Base-by-base conservation (phyloP, 306 rosid species). In the Albizia julibrissin region DNA sequence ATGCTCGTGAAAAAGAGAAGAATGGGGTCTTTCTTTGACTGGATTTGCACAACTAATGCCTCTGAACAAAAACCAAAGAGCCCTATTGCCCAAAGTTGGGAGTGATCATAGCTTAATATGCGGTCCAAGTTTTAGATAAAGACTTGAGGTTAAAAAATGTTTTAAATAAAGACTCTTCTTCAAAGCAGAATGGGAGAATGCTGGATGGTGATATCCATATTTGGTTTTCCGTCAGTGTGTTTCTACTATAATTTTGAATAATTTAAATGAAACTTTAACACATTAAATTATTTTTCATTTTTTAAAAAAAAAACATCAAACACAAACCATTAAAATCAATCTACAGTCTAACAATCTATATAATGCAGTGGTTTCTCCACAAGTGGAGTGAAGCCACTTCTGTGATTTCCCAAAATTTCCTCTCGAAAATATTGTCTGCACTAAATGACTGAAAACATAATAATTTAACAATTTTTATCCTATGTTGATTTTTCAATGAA, bases 361-460 rank as follows among this genome's bases (percentile, higher is more conserved):
- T 21, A n/a, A 54, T 21, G 27, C 26, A n/a, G 26, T 54, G 27
- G 27, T 58, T 29, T 58, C 65, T 58, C 65, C 65, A 22, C 31
- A n/a, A 58, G 62, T 58, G 15, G 31, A 58, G 31, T 58, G 14
- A 58, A 58, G 65, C 64, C 27, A 56, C 31, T 58, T n/a, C 29
- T 21, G 31, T 10, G 15, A 10, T 58, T n/a, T 56, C 64, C 64
- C 64, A 21, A n/a, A 56, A 56, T 2, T 56, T 58, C 29, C 29
- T 58, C 5, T 22, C 26, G n/a, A 34, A 52, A 74, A 74, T 21
- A 11, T 3, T 21, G 69, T 24, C 67, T 27, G 76, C 46, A 39
- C 13, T 24, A 11, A 73, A 74, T 13, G 18, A 72, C 50, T 33
- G 34, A 67, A 75, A 81, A 58, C 69, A 75, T 22, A 81, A 74